phyloP scores from a whole-genome alignment of 1,139 yeast species.

The Meyerozyma sp. region DNA sequence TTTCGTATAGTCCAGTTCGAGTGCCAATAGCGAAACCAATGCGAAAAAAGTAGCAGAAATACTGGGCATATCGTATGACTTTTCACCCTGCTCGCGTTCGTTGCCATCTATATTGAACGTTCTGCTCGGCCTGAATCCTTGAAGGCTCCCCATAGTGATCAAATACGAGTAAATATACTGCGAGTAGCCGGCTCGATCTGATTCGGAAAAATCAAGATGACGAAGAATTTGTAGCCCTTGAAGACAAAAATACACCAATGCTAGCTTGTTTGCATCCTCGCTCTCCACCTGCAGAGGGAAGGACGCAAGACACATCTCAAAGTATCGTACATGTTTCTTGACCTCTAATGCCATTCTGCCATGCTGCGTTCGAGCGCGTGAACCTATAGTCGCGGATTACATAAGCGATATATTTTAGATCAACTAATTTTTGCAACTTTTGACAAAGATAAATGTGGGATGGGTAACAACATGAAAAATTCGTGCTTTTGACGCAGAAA shows the following conservation, averaged over 20 bases:
- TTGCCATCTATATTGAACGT: conserved; percentile 26
- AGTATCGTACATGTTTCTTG: conserved; percentile 47
- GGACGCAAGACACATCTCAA: conserved; percentile 43
- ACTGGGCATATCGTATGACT: conserved; percentile 52
- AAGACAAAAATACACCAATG: conserved; percentile 62
- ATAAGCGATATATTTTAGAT: neutral
- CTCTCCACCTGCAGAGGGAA: conserved; percentile 47
- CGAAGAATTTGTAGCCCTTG: conserved; percentile 55
- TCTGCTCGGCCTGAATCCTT: conserved; percentile 48
- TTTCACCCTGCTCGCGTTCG: conserved; percentile 8
- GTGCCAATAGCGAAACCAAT: conserved; percentile 42
- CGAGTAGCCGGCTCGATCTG: conserved; percentile 26
- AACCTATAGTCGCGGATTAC: neutral
- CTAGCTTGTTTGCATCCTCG: conserved; percentile 63
- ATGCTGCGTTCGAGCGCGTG: neutral
- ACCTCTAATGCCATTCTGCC: neutral
- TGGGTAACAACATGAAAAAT: no score
- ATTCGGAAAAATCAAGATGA: conserved; percentile 22
- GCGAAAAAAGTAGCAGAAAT: conserved; percentile 69
- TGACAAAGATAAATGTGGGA: neutral
- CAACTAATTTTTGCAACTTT: neutral
- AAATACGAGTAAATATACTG: conserved; percentile 46
- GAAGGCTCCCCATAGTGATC: conserved; percentile 37
- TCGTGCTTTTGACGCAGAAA: no score
- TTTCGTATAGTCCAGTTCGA: conserved; percentile 36